Evolutionary conservation across 2,329 filamentous ascomycete species (phyloP).

Genomic region (Pestalotiopsis sp.): DNA sequence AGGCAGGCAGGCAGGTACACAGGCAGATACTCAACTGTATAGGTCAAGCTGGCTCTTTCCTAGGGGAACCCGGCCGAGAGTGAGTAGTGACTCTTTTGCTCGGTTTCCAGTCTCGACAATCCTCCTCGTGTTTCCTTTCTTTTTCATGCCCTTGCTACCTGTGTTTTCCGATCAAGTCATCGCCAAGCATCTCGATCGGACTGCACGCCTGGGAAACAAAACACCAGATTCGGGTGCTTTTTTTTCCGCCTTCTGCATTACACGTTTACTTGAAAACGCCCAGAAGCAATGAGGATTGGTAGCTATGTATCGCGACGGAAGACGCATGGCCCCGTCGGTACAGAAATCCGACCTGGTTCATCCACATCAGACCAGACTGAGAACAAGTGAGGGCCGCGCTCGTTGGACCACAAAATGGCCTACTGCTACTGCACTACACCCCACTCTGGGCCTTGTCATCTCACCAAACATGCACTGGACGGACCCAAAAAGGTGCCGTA

Average conservation of each 20-base stretch:
- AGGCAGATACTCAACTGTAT: not conserved
- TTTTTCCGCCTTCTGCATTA: not conserved
- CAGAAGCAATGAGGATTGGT: not conserved
- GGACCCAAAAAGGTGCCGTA: not conserved
- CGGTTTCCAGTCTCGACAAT: not conserved
- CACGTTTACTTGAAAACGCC: not conserved
- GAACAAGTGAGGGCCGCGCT: not conserved
- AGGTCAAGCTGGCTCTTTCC: not conserved
- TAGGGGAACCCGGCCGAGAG: not conserved
- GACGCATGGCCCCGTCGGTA: not conserved
- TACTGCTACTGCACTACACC: not conserved
- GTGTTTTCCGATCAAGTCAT: not conserved
- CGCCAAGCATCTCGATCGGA: not conserved
- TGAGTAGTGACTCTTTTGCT: not conserved
- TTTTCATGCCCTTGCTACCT: not conserved
- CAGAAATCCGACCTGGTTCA: not conserved
- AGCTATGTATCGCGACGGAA: not conserved
- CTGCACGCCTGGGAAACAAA: not conserved
- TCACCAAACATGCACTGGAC: not conserved
- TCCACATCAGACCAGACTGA: not conserved
- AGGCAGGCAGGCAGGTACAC: not conserved
- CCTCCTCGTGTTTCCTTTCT: not conserved
- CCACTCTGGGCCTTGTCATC: not conserved
- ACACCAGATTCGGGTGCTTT: not conserved
- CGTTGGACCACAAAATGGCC: not conserved